These are phyloP conservation scores for Suillus clintonianus DNA, from an alignment of 768 basidiomycete genomes.

Conservation along the genomic window DNA sequence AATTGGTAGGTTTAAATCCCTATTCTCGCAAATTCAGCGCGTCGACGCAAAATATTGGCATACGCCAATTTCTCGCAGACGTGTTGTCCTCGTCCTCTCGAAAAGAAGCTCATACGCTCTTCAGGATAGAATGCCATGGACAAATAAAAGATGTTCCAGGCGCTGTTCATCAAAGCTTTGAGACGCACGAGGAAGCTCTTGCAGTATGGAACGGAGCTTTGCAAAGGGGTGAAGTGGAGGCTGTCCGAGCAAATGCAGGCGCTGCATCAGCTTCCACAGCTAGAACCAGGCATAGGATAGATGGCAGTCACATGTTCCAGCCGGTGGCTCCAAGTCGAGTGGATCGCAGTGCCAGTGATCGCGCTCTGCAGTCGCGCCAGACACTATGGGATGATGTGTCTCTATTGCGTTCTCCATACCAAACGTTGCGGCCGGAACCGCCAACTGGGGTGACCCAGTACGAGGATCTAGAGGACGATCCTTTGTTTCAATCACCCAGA, in stretches of 20 bases:
- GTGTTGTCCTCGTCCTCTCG: slow-evolving; percentile 12
- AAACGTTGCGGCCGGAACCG: slow-evolving; percentile 21
- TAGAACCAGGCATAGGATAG: slow-evolving; percentile 9
- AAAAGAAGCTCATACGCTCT: slow-evolving; percentile 9
- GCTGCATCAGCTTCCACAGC: slow-evolving; percentile 1
- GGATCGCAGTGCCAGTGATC: slow-evolving; percentile 4
- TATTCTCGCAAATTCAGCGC: slow-evolving; percentile 8
- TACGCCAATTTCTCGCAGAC: slow-evolving; percentile 20
- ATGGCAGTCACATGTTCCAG: not conserved
- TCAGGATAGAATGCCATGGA: slow-evolving; percentile 48
- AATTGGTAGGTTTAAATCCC: slow-evolving; percentile 21
- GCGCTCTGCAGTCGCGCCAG: slow-evolving; percentile 10
- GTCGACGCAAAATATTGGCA: slow-evolving; percentile 28
- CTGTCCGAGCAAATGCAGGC: slow-evolving; percentile 10
- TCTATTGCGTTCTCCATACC: not conserved
- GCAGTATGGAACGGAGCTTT: slow-evolving; percentile 29
- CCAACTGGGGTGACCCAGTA: slow-evolving; percentile 27
- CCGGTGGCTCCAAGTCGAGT: not conserved
- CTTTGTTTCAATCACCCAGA: slow-evolving; percentile 6
- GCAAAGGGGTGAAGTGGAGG: slow-evolving; percentile 30
- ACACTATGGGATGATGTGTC: slow-evolving; percentile 10
- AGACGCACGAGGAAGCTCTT: slow-evolving; percentile 43
- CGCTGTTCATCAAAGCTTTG: slow-evolving; percentile 45
- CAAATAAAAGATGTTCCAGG: slow-evolving; percentile 45
- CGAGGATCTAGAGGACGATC: slow-evolving; percentile 16